Percentiles rank a stretch among this genome's conserved stretches.
Conservation (phyloP, 768 basidiomycete species). For the Sistotremastrum suecicum region DNA sequence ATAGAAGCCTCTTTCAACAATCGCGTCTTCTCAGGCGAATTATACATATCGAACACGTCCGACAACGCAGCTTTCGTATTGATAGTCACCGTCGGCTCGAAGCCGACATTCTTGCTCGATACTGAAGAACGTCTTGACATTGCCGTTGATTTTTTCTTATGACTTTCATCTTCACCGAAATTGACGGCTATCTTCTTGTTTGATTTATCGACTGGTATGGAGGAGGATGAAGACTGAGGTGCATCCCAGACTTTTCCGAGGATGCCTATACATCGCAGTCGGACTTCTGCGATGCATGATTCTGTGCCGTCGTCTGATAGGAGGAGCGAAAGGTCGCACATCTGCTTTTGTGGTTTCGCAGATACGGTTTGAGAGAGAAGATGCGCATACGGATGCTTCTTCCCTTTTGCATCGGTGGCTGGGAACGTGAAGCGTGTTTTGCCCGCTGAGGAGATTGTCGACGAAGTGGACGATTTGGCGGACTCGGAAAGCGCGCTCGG, state of each 20-base stretch:
- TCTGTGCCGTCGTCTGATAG: constrained; percentile 69
- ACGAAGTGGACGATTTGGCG: constrained; percentile 8
- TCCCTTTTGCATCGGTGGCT: background rate
- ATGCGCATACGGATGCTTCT: constrained; percentile 38
- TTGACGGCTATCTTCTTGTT: constrained; percentile 24
- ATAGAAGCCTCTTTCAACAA: constrained; percentile 29
- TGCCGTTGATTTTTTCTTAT: constrained; percentile 19
- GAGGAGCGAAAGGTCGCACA: constrained; percentile 51
- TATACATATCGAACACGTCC: constrained; percentile 94
- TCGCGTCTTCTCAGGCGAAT: constrained; percentile 70
- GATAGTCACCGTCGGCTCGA: constrained; percentile 84
- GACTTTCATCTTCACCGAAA: constrained; percentile 46
- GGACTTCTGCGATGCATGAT: constrained; percentile 74
- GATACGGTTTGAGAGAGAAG: constrained; percentile 60
- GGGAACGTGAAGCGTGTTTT: background rate
- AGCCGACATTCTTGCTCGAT: constrained; percentile 1
- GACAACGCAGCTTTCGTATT: constrained; percentile 92
- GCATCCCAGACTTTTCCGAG: constrained; percentile 78
- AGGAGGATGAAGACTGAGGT: constrained; percentile 29
- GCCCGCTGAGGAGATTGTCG: constrained; percentile 9
- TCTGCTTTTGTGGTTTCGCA: constrained; percentile 58
- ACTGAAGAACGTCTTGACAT: too few species aligned
- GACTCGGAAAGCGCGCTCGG: constrained; percentile 16
- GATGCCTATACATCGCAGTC: constrained; percentile 70
- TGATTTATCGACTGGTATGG: constrained; percentile 17